Conservation (phyloP, 2,329 filamentous ascomycete species). For the Sporothrix mexicana region DNA sequence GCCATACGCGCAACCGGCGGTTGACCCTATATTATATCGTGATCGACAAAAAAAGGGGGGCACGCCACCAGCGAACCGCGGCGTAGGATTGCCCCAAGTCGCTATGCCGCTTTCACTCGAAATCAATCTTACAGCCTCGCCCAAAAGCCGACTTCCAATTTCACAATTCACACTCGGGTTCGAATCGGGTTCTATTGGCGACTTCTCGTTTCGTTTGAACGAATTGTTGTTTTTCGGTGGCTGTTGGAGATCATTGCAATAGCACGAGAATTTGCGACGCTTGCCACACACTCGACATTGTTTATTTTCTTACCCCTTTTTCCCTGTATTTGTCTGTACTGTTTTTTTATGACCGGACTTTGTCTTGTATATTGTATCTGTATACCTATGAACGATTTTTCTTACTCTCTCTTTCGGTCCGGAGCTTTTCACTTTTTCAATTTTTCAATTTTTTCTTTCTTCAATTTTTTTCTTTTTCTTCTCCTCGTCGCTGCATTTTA, state of each 20-base stretch:
- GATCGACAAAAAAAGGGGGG: slow-evolving; percentile 34
- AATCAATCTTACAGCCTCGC: slow-evolving; percentile 26
- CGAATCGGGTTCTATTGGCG: background rate
- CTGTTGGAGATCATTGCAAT: no score
- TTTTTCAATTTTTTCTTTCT: background rate
- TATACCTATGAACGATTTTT: slow-evolving; percentile 12
- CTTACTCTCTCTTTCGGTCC: background rate
- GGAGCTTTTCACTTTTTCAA: background rate
- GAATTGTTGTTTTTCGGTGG: background rate
- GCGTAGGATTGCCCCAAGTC: slow-evolving; percentile 25
- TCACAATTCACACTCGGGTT: background rate
- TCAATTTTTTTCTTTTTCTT: background rate
- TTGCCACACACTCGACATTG: background rate
- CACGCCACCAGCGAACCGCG: slow-evolving; percentile 1
- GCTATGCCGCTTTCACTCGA: slow-evolving; percentile 32
- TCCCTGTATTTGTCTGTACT: slow-evolving; percentile 12
- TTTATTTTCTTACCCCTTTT: background rate
- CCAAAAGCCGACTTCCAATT: slow-evolving; percentile 21
- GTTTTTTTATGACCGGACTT: slow-evolving; percentile 11
- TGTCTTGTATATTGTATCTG: slow-evolving; percentile 26
- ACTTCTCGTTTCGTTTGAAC: background rate
- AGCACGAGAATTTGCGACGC: background rate
- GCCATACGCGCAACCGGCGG: background rate
- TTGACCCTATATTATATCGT: slow-evolving; percentile 28
- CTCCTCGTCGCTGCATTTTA: background rate